A percentile compares a stretch with the other conserved stretches of the same genome.
Conservation (phyloP, 768 basidiomycete species). For the Rhodotorula kratochvilovae region DNA sequence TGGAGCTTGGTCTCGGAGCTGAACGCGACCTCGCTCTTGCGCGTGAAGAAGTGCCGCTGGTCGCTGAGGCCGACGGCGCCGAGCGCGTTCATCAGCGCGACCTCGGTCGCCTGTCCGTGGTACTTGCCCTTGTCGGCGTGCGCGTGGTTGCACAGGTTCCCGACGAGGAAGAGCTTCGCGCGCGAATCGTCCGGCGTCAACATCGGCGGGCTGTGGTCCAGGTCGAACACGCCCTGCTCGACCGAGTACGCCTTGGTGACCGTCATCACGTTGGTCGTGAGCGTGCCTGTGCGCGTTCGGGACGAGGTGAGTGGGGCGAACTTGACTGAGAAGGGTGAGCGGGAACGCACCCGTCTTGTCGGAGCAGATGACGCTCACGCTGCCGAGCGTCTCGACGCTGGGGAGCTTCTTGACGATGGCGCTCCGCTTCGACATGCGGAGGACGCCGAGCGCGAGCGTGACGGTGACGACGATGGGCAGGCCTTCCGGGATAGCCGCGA, state of each 20-base stretch:
- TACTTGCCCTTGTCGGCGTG: slow-evolving; percentile 66
- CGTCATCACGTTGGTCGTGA: slow-evolving; percentile 94
- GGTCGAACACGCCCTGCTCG: slow-evolving; percentile 63
- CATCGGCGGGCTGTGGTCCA: slow-evolving; percentile 55
- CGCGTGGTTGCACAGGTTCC: slow-evolving; percentile 86
- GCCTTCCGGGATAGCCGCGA: slow-evolving; percentile 97
- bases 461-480: slow-evolving; percentile 96
- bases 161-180: slow-evolving; percentile 75
- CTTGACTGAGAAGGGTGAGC: not conserved
- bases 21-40: slow-evolving; percentile 72
- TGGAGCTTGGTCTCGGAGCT: slow-evolving; percentile 91
- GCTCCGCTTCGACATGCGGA: slow-evolving; percentile 88
- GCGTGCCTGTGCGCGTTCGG: slow-evolving; percentile 57
- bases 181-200: slow-evolving; percentile 48
- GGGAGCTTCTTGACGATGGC: slow-evolving; percentile 97
- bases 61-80: slow-evolving; percentile 64
- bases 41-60: slow-evolving; percentile 54
- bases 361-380: slow-evolving; percentile 94
- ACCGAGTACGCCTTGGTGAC: slow-evolving; percentile 82
- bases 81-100: slow-evolving; percentile 78
- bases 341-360: slow-evolving; percentile 77
- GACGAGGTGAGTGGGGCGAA: not conserved
- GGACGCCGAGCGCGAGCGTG: slow-evolving; percentile 86
- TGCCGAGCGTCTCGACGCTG: slow-evolving; percentile 87
- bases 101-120: slow-evolving; percentile 88